These are phyloP conservation scores for Rhododendron kiyosumense DNA, from an alignment of 148 eudicot species.

Conservation along the genomic window DNA sequence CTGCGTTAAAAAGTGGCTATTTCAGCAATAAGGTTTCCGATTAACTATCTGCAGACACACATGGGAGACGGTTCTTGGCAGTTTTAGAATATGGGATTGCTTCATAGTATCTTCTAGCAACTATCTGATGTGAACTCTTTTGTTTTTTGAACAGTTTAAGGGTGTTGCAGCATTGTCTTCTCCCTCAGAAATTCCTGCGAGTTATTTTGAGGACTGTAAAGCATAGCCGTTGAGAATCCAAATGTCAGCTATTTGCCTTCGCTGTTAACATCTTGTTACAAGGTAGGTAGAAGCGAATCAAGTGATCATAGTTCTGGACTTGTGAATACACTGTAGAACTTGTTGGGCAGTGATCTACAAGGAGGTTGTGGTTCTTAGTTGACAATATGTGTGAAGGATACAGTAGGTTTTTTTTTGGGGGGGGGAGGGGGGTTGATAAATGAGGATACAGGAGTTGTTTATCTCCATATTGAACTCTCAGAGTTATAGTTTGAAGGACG, in stretches of 20 bases:
- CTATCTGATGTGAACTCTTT: background rate
- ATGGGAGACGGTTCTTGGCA: background rate
- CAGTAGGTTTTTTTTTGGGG: background rate
- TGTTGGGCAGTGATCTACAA: background rate
- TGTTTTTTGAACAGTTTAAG: constrained; percentile 30
- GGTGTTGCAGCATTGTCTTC: constrained; percentile 29
- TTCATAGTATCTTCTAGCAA: no score
- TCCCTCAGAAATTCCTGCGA: constrained; percentile 27
- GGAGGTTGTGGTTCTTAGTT: background rate
- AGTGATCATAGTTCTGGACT: background rate
- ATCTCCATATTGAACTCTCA: background rate
- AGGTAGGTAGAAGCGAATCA: background rate
- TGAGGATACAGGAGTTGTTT: background rate
- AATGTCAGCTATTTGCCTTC: background rate
- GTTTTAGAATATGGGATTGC: background rate
- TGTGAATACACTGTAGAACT: background rate
- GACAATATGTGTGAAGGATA: background rate
- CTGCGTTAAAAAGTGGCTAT: background rate
- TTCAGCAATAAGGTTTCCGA: background rate
- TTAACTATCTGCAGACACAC: background rate
- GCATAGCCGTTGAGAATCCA: background rate
- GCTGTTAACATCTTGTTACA: background rate
- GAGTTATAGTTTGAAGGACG: background rate
- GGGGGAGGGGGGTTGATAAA: no score
- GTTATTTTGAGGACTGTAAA: constrained; percentile 19